phyloP scores from a whole-genome alignment of 768 basidiomycete species.

The Chalciporus chontae region DNA sequence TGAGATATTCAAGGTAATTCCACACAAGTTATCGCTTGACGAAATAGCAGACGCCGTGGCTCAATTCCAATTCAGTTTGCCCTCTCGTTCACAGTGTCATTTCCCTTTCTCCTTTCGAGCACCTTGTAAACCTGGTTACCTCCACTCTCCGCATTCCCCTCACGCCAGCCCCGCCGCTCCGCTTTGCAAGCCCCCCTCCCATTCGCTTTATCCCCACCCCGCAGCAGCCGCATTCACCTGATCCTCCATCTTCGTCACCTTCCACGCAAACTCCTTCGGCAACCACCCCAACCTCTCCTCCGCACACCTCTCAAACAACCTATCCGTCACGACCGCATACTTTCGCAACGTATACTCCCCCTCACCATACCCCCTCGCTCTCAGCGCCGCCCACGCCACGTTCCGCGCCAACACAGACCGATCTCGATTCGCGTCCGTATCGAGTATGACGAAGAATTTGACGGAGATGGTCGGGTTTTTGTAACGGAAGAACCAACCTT shows the following conservation, averaged over 20 bases:
- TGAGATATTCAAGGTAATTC: too few relatives aligned
- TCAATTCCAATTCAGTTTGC: too few relatives aligned
- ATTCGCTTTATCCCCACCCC: too few relatives aligned
- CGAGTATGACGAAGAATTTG: slow-evolving; percentile 26
- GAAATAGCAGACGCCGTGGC: too few relatives aligned
- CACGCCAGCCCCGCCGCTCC: too few relatives aligned
- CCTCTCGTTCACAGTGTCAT: too few relatives aligned
- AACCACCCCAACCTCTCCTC: slow-evolving; percentile 7
- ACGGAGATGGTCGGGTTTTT: slow-evolving; percentile 24
- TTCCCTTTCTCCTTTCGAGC: too few relatives aligned
- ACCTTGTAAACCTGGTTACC: too few relatives aligned
- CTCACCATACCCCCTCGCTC: slow-evolving; percentile 19
- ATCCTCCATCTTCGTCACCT: slow-evolving; percentile 9
- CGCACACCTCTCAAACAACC: slow-evolving; percentile 9
- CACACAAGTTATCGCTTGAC: too few relatives aligned
- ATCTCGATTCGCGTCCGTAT: slow-evolving; percentile 13
- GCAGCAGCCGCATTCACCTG: not conserved
- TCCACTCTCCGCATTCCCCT: too few relatives aligned
- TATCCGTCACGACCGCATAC: slow-evolving; percentile 10
- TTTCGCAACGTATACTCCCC: slow-evolving; percentile 7
- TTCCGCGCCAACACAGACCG: slow-evolving; percentile 11
- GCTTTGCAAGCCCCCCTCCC: too few relatives aligned
- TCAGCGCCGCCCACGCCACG: slow-evolving; percentile 29
- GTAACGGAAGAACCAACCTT: slow-evolving; percentile 22
- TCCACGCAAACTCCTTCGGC: slow-evolving; percentile 3